These are phyloP conservation scores for Fragaria vesca DNA, from an alignment of 306 rosid genomes.

Conservation along the genomic window DNA sequence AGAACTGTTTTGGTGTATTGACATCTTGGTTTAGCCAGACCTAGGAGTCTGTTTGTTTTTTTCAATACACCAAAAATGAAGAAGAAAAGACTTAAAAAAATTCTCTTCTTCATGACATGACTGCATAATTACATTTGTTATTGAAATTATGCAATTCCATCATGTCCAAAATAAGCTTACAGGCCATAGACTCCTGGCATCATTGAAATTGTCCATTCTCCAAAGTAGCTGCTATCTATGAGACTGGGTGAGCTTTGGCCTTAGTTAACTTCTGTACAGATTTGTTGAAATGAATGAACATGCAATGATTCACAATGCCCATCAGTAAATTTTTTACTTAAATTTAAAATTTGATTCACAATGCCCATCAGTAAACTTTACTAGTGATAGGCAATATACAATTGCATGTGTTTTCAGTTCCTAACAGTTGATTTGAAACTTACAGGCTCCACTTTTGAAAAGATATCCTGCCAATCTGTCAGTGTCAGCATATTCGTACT, in stretches of 20 bases:
- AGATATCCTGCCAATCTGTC: slow-evolving; percentile 81
- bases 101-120: not conserved
- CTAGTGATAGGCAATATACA: slow-evolving; percentile 6
- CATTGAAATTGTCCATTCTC: not conserved
- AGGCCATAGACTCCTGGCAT: not conserved
- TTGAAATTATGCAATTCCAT: not conserved
- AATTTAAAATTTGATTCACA: not conserved
- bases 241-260: not conserved
- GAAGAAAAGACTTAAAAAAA: not conserved
- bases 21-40: not conserved
- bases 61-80: not conserved
- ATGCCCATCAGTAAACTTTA: not conserved
- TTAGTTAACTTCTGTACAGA: not conserved
- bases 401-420: not conserved
- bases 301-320: not conserved
- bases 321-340: not conserved
- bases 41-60: not conserved
- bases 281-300: not conserved
- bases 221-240: not conserved
- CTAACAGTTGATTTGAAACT: slow-evolving; percentile 19
- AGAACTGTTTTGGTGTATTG: not conserved
- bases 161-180: not conserved
- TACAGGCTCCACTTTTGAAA: slow-evolving; percentile 83
- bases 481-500: slow-evolving; percentile 78
- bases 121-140: slow-evolving; percentile 2